Evolutionary conservation across 2,329 filamentous ascomycete genomes (phyloP).

Genomic region (Trichoderma endophyticum): DNA sequence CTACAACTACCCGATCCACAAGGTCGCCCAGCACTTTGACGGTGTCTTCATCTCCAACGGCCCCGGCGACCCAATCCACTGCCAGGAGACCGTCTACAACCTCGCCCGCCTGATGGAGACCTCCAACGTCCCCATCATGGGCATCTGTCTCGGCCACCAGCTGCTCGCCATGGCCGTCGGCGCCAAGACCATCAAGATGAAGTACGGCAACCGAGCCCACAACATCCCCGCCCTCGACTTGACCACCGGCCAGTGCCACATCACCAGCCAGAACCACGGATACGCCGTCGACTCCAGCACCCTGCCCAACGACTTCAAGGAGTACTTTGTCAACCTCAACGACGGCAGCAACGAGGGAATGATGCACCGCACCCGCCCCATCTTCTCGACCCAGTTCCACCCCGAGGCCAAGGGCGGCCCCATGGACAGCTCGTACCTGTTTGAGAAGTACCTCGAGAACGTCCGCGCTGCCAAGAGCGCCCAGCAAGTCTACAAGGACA

Average conservation of each 20-base stretch:
- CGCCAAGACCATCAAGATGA: constrained; percentile 91
- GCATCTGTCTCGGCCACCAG: constrained; percentile 97
- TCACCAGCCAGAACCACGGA: constrained; percentile 97
- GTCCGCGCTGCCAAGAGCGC: constrained; percentile 85
- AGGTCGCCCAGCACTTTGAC: constrained; percentile 95
- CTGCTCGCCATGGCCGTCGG: constrained; percentile 86
- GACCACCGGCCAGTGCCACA: constrained; percentile 96
- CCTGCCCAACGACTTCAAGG: constrained; percentile 83
- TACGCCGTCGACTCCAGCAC: constrained; percentile 89
- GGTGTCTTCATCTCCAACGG: constrained; percentile 99
- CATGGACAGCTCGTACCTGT: constrained; percentile 91
- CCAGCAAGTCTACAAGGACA: constrained; percentile 77
- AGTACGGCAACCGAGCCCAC: constrained; percentile 98
- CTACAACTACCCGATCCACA: constrained; percentile 96
- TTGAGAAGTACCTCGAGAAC: constrained; percentile 92
- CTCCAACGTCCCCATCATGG: constrained; percentile 90
- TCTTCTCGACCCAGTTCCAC: constrained; percentile 98
- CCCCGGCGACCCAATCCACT: constrained; percentile 96
- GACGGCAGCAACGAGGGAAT: constrained; percentile 96
- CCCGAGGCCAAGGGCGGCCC: constrained; percentile 97
- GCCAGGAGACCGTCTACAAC: constrained; percentile 90
- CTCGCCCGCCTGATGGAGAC: constrained; percentile 85
- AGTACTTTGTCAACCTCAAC: constrained; percentile 98
- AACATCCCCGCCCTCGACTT: constrained; percentile 96
- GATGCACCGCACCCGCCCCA: constrained; percentile 92